phyloP scores from a whole-genome alignment of 1,284 basidiomycete species.

The Ustilago tritici region DNA sequence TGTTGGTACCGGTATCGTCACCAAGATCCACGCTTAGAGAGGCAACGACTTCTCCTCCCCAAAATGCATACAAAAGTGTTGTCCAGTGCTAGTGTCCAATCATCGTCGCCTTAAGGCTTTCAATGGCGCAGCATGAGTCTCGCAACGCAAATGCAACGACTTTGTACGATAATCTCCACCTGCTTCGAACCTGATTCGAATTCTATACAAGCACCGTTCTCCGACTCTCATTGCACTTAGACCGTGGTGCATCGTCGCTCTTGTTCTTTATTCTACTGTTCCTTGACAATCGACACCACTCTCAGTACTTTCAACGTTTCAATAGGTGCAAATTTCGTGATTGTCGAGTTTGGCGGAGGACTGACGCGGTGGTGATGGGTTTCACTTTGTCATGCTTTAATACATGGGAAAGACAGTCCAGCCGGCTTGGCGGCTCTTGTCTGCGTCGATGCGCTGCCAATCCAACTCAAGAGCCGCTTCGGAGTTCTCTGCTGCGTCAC shows the following conservation, averaged over 20 bases:
- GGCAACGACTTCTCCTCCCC: neutral
- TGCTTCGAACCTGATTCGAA: conserved; percentile 13
- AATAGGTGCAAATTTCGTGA: neutral
- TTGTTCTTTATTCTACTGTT: conserved; percentile 15
- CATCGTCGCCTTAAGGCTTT: neutral
- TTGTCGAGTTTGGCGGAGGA: neutral
- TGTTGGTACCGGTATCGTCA: conserved; percentile 68
- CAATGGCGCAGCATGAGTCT: neutral
- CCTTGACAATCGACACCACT: conserved; percentile 35
- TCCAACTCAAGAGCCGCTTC: conserved; percentile 15
- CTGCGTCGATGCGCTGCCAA: conserved; percentile 29
- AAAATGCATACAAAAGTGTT: conserved; percentile 19
- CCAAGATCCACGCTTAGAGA: conserved; percentile 60
- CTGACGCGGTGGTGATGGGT: conserved; percentile 1
- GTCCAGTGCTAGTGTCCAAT: neutral
- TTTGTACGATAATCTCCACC: conserved; percentile 42
- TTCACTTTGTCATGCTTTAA: conserved; percentile 2
- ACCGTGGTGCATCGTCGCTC: conserved; percentile 14
- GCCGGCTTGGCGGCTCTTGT: conserved; percentile 16
- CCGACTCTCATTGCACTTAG: conserved; percentile 15
- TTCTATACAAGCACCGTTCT: conserved; percentile 8
- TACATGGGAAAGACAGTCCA: conserved; percentile 48
- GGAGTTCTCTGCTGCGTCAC: neutral
- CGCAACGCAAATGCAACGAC: conserved; percentile 8
- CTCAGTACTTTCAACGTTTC: conserved; percentile 5